phyloP scores from a whole-genome alignment of 305 asterid species.

The Caryopteris hybrid region DNA sequence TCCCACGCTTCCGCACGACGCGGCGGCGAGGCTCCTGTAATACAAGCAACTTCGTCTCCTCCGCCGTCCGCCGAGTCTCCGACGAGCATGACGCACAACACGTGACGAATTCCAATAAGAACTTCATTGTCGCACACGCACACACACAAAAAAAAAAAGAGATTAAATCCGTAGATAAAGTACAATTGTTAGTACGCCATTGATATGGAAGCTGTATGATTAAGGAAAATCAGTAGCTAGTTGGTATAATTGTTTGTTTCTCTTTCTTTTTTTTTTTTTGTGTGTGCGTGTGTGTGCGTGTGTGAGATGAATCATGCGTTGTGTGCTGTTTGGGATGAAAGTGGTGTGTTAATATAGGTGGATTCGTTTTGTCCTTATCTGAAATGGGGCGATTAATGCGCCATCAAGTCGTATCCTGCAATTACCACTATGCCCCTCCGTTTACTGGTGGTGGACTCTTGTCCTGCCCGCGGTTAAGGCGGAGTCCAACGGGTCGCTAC shows the following conservation, averaged over 20 bases:
- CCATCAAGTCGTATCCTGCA: conserved; percentile 2
- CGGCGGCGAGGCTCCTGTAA: conserved; percentile 28
- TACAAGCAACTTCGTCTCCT: conserved; percentile 33
- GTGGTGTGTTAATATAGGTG: conserved; percentile 13
- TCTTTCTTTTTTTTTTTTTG: not conserved
- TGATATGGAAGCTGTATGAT: not conserved
- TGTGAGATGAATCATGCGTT: conserved; percentile 14
- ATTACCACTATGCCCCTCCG: not conserved
- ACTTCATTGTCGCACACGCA: conserved; percentile 31
- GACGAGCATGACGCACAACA: conserved; percentile 37
- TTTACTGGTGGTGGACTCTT: not conserved
- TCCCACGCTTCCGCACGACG: conserved; percentile 33
- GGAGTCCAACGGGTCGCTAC: too few species aligned
- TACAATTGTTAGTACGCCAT: not conserved
- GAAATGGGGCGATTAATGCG: conserved; percentile 10
- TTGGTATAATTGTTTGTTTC: too few species aligned
- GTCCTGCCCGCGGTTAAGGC: not conserved
- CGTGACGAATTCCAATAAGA: conserved; percentile 41
- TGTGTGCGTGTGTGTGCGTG: not conserved
- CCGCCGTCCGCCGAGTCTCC: conserved; percentile 23
- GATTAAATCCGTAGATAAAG: not conserved
- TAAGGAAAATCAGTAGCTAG: not conserved
- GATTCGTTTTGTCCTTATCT: conserved; percentile 17
- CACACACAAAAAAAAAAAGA: not conserved
- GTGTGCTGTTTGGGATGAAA: not conserved